Evolutionary conservation across 192 early-diverging fungal species (phyloP), one percentile per base, ranked within the genome.

Genomic region (Gonapodya prolifera): DNA sequence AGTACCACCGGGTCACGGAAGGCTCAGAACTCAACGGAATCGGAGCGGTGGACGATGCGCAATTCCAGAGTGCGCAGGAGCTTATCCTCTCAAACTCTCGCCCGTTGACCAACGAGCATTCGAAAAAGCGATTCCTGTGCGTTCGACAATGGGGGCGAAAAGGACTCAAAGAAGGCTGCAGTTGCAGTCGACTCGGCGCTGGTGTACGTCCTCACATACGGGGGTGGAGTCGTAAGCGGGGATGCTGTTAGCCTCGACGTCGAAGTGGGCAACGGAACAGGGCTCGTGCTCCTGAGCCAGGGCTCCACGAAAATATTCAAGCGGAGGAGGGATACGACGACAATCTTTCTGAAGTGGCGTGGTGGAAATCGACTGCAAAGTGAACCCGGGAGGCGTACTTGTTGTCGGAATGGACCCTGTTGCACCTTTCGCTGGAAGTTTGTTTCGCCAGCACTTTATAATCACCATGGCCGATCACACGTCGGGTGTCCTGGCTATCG

Each of bases 261-360:
- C 0, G 77, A 82, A 2, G 81, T 92, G 0, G 83, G 83, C 2
- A 35, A 80, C 0, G 82, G 85, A 8, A 82, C 85, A 1, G 85
- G 83, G 8, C 81, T 97, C 18, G 70, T 91, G 18, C 79, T 97
- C 17, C 80, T 94, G 33, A 94, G 94, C 0, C 93, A 94, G 80
- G 93, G 91, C 1, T 90, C 88, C 34, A 95, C 94, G 70, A 95
- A 95, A 79, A 91, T 97, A 18, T 97, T 87, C 81, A 90, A 90
- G 75, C n/a, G n/a, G n/a, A n/a, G n/a, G n/a, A n/a, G n/a, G n/a
- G n/a, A n/a, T n/a, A n/a, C n/a, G n/a, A n/a, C n/a, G n/a, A n/a
- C n/a, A n/a, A n/a, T n/a, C n/a, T n/a, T n/a, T n/a, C n/a, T n/a
- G n/a, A n/a, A n/a, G n/a, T n/a, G n/a, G n/a, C n/a, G n/a, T n/a